Percentiles rank a stretch among this genome's conserved stretches.
Evolutionary conservation across 352 stramenopile species (phyloP).

Genomic region (Pythium chondricola): DNA sequence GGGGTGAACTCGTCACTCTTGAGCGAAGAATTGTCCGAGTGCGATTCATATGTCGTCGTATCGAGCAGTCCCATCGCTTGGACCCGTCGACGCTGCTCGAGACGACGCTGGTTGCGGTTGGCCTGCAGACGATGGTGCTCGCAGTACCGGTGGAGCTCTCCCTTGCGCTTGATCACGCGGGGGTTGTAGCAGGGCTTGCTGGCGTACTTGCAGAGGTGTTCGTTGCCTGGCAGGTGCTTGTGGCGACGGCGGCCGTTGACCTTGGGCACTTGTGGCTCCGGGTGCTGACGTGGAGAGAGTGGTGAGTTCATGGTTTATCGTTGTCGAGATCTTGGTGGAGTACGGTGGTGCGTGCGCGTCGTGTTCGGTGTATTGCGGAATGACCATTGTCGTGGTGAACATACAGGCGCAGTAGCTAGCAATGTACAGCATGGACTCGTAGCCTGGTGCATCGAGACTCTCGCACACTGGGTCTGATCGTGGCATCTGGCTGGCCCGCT

Average conservation of each 20-base stretch:
- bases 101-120: slow-evolving; percentile 69
- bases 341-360: too few relatives aligned
- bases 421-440: too few relatives aligned
- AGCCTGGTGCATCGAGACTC: too few relatives aligned
- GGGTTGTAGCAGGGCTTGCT: slow-evolving; percentile 59
- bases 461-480: too few relatives aligned
- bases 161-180: slow-evolving; percentile 58
- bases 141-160: slow-evolving; percentile 68
- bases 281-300: too few relatives aligned
- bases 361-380: too few relatives aligned
- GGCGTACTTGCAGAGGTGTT: slow-evolving; percentile 59
- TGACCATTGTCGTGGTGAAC: too few relatives aligned
- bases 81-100: slow-evolving; percentile 43
- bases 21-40: not conserved
- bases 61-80: not conserved
- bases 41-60: not conserved
- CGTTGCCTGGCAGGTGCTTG: slow-evolving; percentile 18
- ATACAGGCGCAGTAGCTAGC: too few relatives aligned
- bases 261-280: slow-evolving; percentile 13
- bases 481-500: too few relatives aligned
- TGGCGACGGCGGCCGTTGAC: slow-evolving; percentile 15
- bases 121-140: slow-evolving; percentile 62
- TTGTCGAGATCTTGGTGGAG: too few relatives aligned
- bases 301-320: too few relatives aligned
- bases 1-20: not conserved